Evolutionary conservation across 129 eudicot genomes (phyloP).

Genomic region (Apium graveolens): DNA sequence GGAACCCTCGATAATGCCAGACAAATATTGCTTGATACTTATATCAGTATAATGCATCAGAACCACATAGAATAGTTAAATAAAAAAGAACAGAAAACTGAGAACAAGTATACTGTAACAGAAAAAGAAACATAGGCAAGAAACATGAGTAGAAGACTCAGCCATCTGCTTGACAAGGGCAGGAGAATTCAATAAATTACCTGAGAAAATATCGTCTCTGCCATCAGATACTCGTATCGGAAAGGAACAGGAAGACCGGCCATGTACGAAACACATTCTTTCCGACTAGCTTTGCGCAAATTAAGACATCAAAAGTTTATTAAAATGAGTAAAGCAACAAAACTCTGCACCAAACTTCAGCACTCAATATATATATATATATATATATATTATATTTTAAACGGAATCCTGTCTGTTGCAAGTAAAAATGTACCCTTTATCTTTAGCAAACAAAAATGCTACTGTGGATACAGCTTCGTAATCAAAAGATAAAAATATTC

Average conservation of each 20-base stretch:
- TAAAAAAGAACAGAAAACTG: background rate
- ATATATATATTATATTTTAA: too few relatives aligned
- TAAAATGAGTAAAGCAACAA: conserved; percentile 3
- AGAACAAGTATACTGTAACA: background rate
- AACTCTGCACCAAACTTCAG: background rate
- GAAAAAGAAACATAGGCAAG: background rate
- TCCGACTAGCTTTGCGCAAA: conserved; percentile 97
- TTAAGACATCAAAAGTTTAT: conserved; percentile 33
- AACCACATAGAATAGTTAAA: background rate
- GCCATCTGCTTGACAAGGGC: background rate
- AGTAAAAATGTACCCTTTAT: background rate
- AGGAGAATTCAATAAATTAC: conserved; percentile 17
- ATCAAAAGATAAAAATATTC: background rate
- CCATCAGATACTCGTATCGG: conserved; percentile 94
- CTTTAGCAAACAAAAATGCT: background rate
- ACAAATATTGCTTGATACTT: background rate
- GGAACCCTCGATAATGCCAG: background rate
- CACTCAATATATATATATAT: background rate
- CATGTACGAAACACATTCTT: conserved; percentile 96
- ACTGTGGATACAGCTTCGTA: background rate
- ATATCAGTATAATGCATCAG: background rate
- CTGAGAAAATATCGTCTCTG: conserved; percentile 98
- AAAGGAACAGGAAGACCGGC: conserved; percentile 93
- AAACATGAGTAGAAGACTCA: background rate
- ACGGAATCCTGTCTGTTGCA: background rate